phyloP scores from a whole-genome alignment of 176 grass and related monocot species.

The Saccharum spontaneum region DNA sequence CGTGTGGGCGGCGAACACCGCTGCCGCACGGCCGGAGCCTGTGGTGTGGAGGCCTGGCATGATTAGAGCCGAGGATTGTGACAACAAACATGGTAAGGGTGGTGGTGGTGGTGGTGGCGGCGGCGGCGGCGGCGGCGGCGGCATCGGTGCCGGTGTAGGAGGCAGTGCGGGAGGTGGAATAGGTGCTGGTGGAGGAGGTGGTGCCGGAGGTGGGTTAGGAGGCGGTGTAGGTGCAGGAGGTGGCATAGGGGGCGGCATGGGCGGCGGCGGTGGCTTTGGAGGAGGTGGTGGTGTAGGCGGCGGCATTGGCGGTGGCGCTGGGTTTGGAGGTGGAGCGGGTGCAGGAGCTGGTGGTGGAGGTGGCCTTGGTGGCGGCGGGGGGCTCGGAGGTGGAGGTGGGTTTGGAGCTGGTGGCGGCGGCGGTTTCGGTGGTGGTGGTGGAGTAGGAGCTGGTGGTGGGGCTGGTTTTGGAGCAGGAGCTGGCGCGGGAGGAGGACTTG shows the following conservation, averaged over 20 bases:
- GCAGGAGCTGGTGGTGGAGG: conserved; percentile 1
- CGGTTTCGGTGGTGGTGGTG: neutral
- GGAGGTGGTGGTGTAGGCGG: conserved; percentile 9
- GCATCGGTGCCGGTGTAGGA: neutral
- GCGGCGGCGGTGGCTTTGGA: conserved; percentile 16
- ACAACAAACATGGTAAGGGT: conserved; percentile 16
- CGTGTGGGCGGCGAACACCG: neutral
- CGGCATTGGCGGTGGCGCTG: neutral
- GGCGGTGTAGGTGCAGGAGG: conserved; percentile 21
- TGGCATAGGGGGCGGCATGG: neutral
- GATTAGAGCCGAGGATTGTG: conserved; percentile 28
- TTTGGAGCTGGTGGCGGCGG: conserved; percentile 3
- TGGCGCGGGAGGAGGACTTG: neutral
- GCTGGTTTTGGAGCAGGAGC: neutral
- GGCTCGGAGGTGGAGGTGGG: neutral
- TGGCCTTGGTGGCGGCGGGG: neutral
- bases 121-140: neutral
- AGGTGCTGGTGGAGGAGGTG: neutral
- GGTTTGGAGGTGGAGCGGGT: conserved; percentile 3
- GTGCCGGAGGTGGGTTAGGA: neutral
- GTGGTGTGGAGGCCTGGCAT: neutral
- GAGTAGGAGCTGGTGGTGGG: conserved; percentile 8
- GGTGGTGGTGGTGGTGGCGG: neutral
- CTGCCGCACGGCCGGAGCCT: neutral
- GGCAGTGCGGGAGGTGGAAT: neutral